These are phyloP conservation scores for Pelargonium australe DNA, from an alignment of 441 rosid species.

Conservation along the genomic window DNA sequence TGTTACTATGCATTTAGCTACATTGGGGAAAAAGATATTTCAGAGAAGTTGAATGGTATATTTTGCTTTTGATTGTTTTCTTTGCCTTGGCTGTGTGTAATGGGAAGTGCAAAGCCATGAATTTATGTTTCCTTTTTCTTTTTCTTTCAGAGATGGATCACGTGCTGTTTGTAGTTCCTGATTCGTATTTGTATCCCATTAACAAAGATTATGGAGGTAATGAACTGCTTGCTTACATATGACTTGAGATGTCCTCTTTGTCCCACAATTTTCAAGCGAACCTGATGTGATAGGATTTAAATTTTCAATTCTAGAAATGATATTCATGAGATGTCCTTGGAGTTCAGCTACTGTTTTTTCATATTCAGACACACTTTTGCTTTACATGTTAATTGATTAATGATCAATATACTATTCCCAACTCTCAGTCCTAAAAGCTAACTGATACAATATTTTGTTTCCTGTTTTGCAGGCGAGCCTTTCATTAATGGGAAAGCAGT, in stretches of 20 bases:
- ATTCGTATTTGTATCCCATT: slow-evolving; percentile 70
- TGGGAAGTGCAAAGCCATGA: neutral
- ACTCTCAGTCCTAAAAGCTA: neutral
- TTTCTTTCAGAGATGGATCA: slow-evolving; percentile 43
- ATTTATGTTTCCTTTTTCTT: neutral
- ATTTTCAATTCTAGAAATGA: neutral
- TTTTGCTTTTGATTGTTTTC: neutral
- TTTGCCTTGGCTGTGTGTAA: neutral
- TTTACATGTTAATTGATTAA: no score
- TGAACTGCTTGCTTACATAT: neutral
- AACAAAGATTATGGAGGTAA: slow-evolving; percentile 88
- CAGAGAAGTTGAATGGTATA: slow-evolving; percentile 63
- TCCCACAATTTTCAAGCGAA: neutral
- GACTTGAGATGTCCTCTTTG: no score
- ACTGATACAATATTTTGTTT: slow-evolving; percentile 5
- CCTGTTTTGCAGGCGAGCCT: slow-evolving; percentile 65
- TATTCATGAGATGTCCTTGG: neutral
- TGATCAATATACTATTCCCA: no score
- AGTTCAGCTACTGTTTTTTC: neutral
- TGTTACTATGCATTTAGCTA: slow-evolving; percentile 86
- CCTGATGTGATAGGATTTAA: neutral
- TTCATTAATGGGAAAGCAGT: slow-evolving; percentile 88
- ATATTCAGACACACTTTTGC: no score
- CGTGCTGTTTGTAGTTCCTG: slow-evolving; percentile 85
- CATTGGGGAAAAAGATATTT: slow-evolving; percentile 68